These are phyloP conservation scores for Penicillium waksmanii DNA, from an alignment of 495 filamentous ascomycete species.

Conservation along the genomic window DNA sequence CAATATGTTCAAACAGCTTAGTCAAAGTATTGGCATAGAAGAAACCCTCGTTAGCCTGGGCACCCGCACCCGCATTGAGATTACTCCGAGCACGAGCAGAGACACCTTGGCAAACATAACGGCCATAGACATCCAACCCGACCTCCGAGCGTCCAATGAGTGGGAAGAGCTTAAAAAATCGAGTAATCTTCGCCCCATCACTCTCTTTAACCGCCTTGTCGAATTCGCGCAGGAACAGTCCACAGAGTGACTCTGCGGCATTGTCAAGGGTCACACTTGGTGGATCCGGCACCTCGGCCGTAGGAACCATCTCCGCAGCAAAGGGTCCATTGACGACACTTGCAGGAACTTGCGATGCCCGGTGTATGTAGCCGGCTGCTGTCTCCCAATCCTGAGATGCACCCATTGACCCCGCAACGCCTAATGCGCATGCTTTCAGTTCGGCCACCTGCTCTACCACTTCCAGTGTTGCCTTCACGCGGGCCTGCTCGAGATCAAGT, in stretches of 20 bases:
- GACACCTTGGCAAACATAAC: conserved; percentile 93
- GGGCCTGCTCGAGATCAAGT: conserved; percentile 86
- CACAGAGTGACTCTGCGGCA: conserved; percentile 84
- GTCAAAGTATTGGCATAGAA: conserved; percentile 93
- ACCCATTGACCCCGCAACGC: conserved; percentile 95
- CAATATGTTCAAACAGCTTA: conserved; percentile 94
- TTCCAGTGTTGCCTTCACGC: conserved; percentile 84
- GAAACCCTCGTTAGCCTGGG: conserved; percentile 70
- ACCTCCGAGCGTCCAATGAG: conserved; percentile 88
- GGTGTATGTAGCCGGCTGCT: conserved; percentile 83
- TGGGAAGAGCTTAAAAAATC: conserved; percentile 98
- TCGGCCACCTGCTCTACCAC: conserved; percentile 97
- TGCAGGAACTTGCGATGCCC: conserved; percentile 77
- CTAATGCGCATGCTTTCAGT: conserved; percentile 92
- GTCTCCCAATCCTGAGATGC: conserved; percentile 98
- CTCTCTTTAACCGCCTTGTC: conserved; percentile 84
- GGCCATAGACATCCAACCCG: conserved; percentile 90
- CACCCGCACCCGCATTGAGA: conserved; percentile 65
- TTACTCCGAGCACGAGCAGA: conserved; percentile 79
- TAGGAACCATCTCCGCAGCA: conserved; percentile 90
- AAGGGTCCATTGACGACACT: conserved; percentile 84
- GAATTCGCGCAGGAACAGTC: conserved; percentile 90
- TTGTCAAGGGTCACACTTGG: conserved; percentile 85
- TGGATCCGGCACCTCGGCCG: conserved; percentile 90
- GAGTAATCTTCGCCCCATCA: conserved; percentile 84